These are phyloP conservation scores for Colletotrichum scovillei DNA, from an alignment of 2,329 filamentous ascomycete genomes.

Conservation along the genomic window DNA sequence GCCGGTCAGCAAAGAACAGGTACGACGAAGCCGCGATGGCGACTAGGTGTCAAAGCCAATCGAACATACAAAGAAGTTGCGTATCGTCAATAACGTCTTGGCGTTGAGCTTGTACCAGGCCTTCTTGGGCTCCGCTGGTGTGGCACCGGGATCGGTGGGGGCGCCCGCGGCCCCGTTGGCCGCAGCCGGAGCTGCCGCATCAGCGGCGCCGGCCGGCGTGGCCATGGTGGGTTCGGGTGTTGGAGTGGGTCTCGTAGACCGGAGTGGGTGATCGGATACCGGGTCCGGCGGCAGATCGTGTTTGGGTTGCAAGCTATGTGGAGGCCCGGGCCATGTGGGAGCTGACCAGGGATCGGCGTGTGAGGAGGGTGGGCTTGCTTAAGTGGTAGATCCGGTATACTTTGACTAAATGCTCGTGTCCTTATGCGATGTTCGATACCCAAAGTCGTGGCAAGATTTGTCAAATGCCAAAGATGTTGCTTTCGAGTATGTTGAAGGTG, in stretches of 20 bases:
- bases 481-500: neutral
- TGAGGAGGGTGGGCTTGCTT: neutral
- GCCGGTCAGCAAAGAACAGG: neutral
- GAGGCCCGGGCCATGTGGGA: slow-evolving; percentile 30
- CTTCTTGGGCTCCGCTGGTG: slow-evolving; percentile 12
- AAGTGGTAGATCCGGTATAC: neutral
- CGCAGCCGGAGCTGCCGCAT: slow-evolving; percentile 20
- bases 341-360: neutral
- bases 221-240: slow-evolving; percentile 22
- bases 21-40: no score
- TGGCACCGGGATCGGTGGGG: slow-evolving; percentile 2
- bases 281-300: slow-evolving; percentile 2
- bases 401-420: slow-evolving; percentile 20
- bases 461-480: neutral
- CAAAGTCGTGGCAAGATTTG: slow-evolving; percentile 5
- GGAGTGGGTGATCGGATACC: slow-evolving; percentile 9
- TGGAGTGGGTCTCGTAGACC: slow-evolving; percentile 3
- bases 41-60: neutral
- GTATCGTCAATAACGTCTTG: slow-evolving; percentile 27
- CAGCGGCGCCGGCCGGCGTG: slow-evolving; percentile 31
- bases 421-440: slow-evolving; percentile 10
- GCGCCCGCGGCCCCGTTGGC: slow-evolving; percentile 11
- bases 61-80: slow-evolving; percentile 34
- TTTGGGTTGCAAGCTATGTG: slow-evolving; percentile 23
- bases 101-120: slow-evolving; percentile 26